A percentile compares a stretch with the other conserved stretches of the same genome.
Conservation (phyloP, 2,329 filamentous ascomycete species). For the Beauveria medogensis region DNA sequence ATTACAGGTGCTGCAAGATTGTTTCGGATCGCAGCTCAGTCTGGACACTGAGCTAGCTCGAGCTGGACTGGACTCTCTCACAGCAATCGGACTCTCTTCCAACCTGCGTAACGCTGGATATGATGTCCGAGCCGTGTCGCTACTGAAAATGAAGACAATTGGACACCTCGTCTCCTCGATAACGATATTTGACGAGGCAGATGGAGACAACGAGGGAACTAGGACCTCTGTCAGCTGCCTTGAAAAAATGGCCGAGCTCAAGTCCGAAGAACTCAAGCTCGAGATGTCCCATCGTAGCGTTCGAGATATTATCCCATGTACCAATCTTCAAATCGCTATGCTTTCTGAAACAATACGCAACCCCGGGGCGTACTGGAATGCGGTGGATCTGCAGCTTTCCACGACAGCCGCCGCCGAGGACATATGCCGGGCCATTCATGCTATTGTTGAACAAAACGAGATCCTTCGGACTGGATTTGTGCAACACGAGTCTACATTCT, state of each 20-base stretch:
- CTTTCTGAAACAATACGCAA: conserved; percentile 61
- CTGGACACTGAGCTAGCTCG: background rate
- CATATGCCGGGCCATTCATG: conserved; percentile 41
- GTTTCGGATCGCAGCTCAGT: conserved; percentile 20
- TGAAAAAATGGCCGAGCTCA: background rate
- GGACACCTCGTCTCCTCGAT: background rate
- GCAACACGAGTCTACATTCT: conserved; percentile 32
- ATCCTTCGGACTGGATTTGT: conserved; percentile 69
- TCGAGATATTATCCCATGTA: conserved; percentile 52
- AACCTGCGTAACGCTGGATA: conserved; percentile 50
- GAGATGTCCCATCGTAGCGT: conserved; percentile 16
- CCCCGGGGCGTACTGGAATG: conserved; percentile 65
- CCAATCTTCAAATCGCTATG: conserved; percentile 71
- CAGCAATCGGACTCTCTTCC: conserved; percentile 48
- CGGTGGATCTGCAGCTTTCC: conserved; percentile 56
- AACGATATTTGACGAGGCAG: conserved; percentile 12
- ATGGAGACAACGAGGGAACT: background rate
- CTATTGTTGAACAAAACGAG: conserved; percentile 48
- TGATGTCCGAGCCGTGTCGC: conserved; percentile 45
- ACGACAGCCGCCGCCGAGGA: conserved; percentile 23
- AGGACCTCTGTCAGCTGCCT: background rate
- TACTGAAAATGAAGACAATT: conserved; percentile 50
- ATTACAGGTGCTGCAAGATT: conserved; percentile 25
- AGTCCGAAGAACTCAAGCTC: background rate
- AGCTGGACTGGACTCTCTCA: conserved; percentile 44